A percentile compares a stretch with the other conserved stretches of the same genome.
phyloP scores from a whole-genome alignment of 2,329 filamentous ascomycete species.

The Beauveria sp. region DNA sequence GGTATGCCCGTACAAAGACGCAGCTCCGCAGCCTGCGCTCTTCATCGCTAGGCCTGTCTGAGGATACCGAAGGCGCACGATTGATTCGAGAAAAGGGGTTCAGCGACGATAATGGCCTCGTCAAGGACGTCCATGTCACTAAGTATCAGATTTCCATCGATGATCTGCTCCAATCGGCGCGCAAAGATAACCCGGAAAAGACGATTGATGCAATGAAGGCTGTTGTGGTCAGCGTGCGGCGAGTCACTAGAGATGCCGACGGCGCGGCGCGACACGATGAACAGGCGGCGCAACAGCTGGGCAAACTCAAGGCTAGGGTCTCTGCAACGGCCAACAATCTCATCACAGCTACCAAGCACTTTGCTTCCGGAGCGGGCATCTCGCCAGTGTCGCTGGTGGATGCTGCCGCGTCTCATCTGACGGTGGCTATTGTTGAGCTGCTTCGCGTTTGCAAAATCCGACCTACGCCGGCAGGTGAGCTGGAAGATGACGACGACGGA shows the following conservation, averaged over 20 bases:
- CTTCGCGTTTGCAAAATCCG: slow-evolving; percentile 78
- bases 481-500: slow-evolving; percentile 71
- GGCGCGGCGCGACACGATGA: slow-evolving; percentile 47
- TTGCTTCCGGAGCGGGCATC: slow-evolving; percentile 71
- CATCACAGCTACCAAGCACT: slow-evolving; percentile 92
- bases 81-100: slow-evolving; percentile 61
- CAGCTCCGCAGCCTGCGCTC: slow-evolving; percentile 75
- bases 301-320: slow-evolving; percentile 70
- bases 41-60: slow-evolving; percentile 65
- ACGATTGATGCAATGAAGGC: slow-evolving; percentile 81
- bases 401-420: slow-evolving; percentile 85
- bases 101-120: slow-evolving; percentile 62
- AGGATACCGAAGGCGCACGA: slow-evolving; percentile 62
- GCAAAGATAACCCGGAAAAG: slow-evolving; percentile 62
- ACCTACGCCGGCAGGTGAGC: slow-evolving; percentile 62
- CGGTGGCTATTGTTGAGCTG: slow-evolving; percentile 77
- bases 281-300: slow-evolving; percentile 47
- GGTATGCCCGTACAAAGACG: slow-evolving; percentile 81
- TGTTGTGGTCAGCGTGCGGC: slow-evolving; percentile 73
- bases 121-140: slow-evolving; percentile 88
- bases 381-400: slow-evolving; percentile 91
- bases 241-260: slow-evolving; percentile 76
- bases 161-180: slow-evolving; percentile 72
- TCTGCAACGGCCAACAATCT: slow-evolving; percentile 93
- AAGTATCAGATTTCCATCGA: slow-evolving; percentile 94